A percentile compares a stretch with the other conserved stretches of the same genome.
phyloP scores from a whole-genome alignment of 495 filamentous ascomycete species.

The Apodospora peruviana region DNA sequence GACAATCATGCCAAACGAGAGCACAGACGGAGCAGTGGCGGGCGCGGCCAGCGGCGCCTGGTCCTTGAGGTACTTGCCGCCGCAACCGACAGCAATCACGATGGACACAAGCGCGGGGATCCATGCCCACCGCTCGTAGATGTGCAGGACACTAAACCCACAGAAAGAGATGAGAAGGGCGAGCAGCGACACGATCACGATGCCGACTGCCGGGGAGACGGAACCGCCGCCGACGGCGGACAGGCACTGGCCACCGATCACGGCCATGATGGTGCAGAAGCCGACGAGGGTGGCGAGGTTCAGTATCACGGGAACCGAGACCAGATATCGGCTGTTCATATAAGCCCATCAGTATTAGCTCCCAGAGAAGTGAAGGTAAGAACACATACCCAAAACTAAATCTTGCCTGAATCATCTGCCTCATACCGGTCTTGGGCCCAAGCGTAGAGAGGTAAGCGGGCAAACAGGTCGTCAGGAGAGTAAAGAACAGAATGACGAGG shows the following conservation, averaged over 20 bases:
- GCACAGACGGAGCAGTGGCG: slow-evolving; percentile 20
- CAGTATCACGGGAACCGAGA: slow-evolving; percentile 42
- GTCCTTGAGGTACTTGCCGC: slow-evolving; percentile 26
- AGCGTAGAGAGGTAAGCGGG: slow-evolving; percentile 48
- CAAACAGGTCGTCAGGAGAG: slow-evolving; percentile 39
- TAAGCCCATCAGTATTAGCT: too few relatives aligned
- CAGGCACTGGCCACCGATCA: slow-evolving; percentile 44
- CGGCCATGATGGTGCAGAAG: slow-evolving; percentile 44
- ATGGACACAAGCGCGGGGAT: slow-evolving; percentile 49
- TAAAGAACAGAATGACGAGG: slow-evolving; percentile 53
- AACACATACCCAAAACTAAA: slow-evolving; percentile 43
- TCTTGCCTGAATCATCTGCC: slow-evolving; percentile 52
- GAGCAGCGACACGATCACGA: slow-evolving; percentile 49
- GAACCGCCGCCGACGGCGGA: slow-evolving; percentile 45
- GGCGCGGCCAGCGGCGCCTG: slow-evolving; percentile 24
- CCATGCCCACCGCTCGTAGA: slow-evolving; percentile 60
- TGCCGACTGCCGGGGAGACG: slow-evolving; percentile 41
- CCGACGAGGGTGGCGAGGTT: slow-evolving; percentile 45
- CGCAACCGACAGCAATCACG: slow-evolving; percentile 21
- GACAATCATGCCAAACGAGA: slow-evolving; percentile 40
- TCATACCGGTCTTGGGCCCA: slow-evolving; percentile 46
- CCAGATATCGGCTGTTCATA: slow-evolving; percentile 29
- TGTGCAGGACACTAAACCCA: slow-evolving; percentile 51
- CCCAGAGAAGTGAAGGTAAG: too few relatives aligned
- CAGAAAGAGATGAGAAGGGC: slow-evolving; percentile 53